Base-by-base conservation (phyloP, 2,329 filamentous ascomycete genomes). In the Talaromyces sp. region DNA sequence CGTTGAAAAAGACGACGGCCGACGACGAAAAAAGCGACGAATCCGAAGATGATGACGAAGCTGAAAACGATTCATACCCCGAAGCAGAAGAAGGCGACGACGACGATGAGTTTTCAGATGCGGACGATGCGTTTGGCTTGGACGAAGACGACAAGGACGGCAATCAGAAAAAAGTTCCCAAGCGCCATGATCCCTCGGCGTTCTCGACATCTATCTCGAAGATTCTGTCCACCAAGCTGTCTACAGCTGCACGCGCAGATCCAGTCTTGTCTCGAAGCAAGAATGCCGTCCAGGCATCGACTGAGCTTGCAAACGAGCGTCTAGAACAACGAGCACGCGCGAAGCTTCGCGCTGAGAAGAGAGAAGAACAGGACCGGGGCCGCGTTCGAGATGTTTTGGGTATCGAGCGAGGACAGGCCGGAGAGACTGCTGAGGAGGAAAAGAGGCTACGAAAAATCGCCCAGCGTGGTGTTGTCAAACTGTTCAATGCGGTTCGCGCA, bases 181-280 rank as follows among this genome's bases (percentile, higher is more conserved):
- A 98, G 78, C 89, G 93, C 72, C 96, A 96, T 77, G 93, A 99
- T 75, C 93, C 95, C 2, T 81, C 84, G 65, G 92, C 91, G 58
- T 98, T 99, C 75, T 91, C 93, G 27, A 96, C 89, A 1, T 96
- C 92, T 57, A 92, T 99, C 70, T 89, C 90, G 67, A 96, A 95
- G 76, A 97, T 99, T 73, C 84, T 99, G 52, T 88, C 87, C 60
- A 93, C 92, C 56, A 98, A 98, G 78, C 83, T 98, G 10, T 89
- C 92, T 1, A 87, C 85, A 8, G 85, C 89, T 33, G 92, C 92
- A 72, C 89, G 93, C 27, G 83, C 88, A 59, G 95, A 99, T 73
- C 95, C 95, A 0, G 91, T 99, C n/a, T 83, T 99, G 3, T 88
- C 93, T 6, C 89, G 95, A 70, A 93, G 89, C 73, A 87, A 85